Evolutionary conservation across 192 early-diverging fungal genomes (phyloP).

Genomic region (Coemansia sp.): DNA sequence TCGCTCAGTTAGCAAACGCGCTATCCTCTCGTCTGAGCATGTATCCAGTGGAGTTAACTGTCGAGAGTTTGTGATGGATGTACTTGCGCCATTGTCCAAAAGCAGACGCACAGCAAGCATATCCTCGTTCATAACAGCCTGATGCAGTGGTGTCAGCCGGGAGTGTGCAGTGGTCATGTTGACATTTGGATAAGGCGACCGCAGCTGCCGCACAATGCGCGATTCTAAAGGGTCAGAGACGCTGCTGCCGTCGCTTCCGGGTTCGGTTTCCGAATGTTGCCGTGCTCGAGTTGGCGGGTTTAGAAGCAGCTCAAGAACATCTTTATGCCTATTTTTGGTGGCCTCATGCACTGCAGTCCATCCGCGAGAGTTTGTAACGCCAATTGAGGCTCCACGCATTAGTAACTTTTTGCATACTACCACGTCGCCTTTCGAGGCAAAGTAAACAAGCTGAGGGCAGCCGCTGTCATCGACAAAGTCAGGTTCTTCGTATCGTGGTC

Average conservation of each 20-base stretch:
- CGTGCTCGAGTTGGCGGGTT: constrained; percentile 26
- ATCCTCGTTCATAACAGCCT: constrained; percentile 30
- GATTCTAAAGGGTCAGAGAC: constrained; percentile 13
- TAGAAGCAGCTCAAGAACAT: constrained; percentile 32
- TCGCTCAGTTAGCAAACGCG: constrained; percentile 36
- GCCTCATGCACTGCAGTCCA: constrained; percentile 47
- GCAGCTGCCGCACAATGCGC: constrained; percentile 21
- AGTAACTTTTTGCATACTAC: constrained; percentile 35
- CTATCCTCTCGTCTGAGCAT: constrained; percentile 41
- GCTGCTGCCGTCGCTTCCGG: constrained; percentile 10
- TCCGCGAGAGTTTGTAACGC: constrained; percentile 27
- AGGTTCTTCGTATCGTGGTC: constrained; percentile 26
- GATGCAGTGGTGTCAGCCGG: constrained; percentile 42
- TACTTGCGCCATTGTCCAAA: constrained; percentile 36
- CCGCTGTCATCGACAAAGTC: constrained; percentile 28
- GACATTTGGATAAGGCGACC: constrained; percentile 40
- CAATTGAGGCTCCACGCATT: constrained; percentile 33
- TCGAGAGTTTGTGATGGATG: constrained; percentile 27
- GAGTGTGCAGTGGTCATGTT: constrained; percentile 22
- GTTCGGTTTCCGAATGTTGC: neutral
- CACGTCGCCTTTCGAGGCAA: constrained; percentile 41
- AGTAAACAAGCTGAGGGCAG: constrained; percentile 44
- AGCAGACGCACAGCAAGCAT: constrained; percentile 28
- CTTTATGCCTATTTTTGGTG: constrained; percentile 21
- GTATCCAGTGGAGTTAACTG: constrained; percentile 44